Percentiles rank a stretch among this genome's conserved stretches.
Conservation (phyloP, 805 yeast genomes). For the Cephaloascus fragrans region DNA sequence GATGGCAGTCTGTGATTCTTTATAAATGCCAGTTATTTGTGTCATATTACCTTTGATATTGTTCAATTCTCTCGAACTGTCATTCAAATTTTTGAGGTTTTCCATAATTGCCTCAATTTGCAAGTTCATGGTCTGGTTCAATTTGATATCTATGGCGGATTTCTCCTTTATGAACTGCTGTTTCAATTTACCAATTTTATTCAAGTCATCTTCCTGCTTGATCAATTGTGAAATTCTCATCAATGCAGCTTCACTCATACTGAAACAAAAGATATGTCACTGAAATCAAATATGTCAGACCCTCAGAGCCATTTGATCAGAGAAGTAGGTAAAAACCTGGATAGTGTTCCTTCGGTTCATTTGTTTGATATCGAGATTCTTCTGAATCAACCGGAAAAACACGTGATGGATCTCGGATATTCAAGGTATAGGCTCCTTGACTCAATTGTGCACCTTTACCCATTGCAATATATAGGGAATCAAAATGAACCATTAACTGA, state of each 20-base stretch:
- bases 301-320: no score
- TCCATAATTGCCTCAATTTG: constrained; percentile 49
- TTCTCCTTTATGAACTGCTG: constrained; percentile 61
- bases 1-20: constrained; percentile 50
- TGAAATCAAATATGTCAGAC: no score
- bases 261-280: no score
- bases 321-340: no score
- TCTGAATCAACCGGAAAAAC: no score
- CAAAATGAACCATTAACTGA: no score
- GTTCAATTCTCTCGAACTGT: constrained; percentile 22
- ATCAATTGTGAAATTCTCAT: constrained; percentile 27
- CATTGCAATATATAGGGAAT: no score
- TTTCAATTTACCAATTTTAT: constrained; percentile 39
- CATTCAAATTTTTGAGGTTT: constrained; percentile 41
- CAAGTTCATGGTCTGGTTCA: constrained; percentile 58
- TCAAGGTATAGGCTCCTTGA: no score
- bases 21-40: constrained; percentile 39
- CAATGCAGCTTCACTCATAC: constrained; percentile 31
- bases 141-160: constrained; percentile 62
- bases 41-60: constrained; percentile 28
- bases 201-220: constrained; percentile 42
- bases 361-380: no score
- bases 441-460: no score
- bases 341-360: no score
- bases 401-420: no score